Evolutionary conservation across 2,329 filamentous ascomycete genomes (phyloP), one percentile per base, ranked within the genome.

Genomic region (Xylariaceae sp.): DNA sequence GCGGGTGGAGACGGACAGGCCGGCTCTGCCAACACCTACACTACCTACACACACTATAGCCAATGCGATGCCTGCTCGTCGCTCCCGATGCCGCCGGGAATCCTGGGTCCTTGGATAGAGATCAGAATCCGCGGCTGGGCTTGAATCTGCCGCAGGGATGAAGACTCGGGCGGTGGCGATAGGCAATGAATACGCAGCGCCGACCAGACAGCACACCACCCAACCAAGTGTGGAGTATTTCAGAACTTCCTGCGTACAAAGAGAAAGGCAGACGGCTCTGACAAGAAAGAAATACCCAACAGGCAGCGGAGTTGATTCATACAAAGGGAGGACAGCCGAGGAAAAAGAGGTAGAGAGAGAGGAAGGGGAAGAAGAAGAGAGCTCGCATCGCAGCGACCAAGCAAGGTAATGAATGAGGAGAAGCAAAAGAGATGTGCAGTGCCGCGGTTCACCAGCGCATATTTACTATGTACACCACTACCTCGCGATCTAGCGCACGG

Each of bases 1-100:
- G 49, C n/a, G 43, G 44, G 52, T 54, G 49, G 54, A 44, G 57
- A 41, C 15, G n/a, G 36, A 9, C 46, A 49, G 43, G 26, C 26
- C 45, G 44, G 19, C 47, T 22, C 15, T 40, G 47, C 36, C 44
- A 36, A 29, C 37, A 34, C 32, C 13, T 43, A 43, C 18, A 43
- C 41, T 43, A n/a, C 21, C 22, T 21, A 26, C 41, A 26, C 41
- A 26, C 41, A 26, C 41, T 40, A 48, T 47, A 19, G 50, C 55
- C 57, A 55, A 60, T 55, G 21, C 21, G 40, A 48, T 18, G 44
- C 37, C 12, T 9, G 21, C 21, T 32, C 8, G 50, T 34, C 21
- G 30, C 18, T 8, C 34, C 36, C 36, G 19, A 49, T 19, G 44
- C 15, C 21, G 41, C 22, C 19, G 7, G 19, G 40, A 19, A 8